These are phyloP conservation scores for Blepharisma japonicum DNA, from an alignment of 73 alveolate species.

Conservation along the genomic window DNA sequence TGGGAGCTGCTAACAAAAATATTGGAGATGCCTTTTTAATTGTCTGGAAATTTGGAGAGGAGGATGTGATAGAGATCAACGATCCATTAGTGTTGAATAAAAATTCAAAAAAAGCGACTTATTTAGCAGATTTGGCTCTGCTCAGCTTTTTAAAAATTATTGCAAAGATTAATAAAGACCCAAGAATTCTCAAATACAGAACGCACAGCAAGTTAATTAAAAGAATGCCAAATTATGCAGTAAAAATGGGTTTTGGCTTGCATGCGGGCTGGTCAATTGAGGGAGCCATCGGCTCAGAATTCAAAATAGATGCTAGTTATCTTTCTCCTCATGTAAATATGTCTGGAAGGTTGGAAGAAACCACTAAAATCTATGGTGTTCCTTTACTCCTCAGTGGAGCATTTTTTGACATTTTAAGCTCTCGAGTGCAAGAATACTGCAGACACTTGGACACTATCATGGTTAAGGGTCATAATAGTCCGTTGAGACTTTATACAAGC, in stretches of 20 bases:
- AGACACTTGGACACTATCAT: conserved; percentile 27
- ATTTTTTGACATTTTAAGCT: not conserved
- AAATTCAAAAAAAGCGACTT: conserved; percentile 12
- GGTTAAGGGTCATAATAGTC: not conserved
- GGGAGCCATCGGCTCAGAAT: conserved; percentile 82
- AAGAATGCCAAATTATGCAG: conserved; percentile 45
- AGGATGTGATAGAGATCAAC: conserved; percentile 55
- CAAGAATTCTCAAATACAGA: conserved; percentile 25
- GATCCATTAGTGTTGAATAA: conserved; percentile 44
- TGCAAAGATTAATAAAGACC: conserved; percentile 31
- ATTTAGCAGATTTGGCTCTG: conserved; percentile 75
- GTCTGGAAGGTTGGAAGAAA: conserved; percentile 38
- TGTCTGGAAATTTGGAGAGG: conserved; percentile 83
- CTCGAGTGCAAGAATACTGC: not conserved
- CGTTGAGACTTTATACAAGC: not conserved
- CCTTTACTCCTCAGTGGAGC: conserved; percentile 32
- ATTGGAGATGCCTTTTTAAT: conserved; percentile 90
- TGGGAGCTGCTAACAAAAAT: conserved; percentile 89
- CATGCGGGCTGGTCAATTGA: conserved; percentile 87
- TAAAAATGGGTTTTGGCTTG: conserved; percentile 69
- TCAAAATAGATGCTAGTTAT: conserved; percentile 82
- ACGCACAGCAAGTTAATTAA: conserved; percentile 21
- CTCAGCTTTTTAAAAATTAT: conserved; percentile 60
- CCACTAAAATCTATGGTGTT: conserved; percentile 47
- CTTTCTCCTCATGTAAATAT: conserved; percentile 67